Evolutionary conservation across 1,284 basidiomycete species (phyloP), one percentile per base, ranked within the genome.

Genomic region (Trametes pubescens): DNA sequence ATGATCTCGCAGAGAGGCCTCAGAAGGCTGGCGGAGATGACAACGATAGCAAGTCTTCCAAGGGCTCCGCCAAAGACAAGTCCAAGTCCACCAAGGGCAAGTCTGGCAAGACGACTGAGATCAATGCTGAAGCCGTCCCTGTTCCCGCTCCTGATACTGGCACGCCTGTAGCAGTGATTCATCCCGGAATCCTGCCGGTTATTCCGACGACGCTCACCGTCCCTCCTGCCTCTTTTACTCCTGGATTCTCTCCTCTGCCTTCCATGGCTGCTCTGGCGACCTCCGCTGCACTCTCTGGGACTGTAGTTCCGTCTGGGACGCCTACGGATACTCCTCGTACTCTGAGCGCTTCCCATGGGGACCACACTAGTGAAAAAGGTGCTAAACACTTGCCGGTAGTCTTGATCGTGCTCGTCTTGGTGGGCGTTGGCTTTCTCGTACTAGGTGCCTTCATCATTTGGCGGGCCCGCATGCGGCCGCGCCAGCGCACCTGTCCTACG

Each of bases 351-450:
- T 32, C 70, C 38, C 64, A 71, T 34, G 49, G 51, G 13, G 51
- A 51, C 16, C 51, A 49, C 6, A 16, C 40, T 9, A 16, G 24
- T 2, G 60, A 40, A 51, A 70, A 67, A 26, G 29, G 67, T 54
- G 69, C 73, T 9, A 74, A 69, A 26, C 74, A 68, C 76, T 79
- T 74, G 71, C 78, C 64, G 22, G 75, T 81, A 1, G 76, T 82
- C 26, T 82, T 89, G 61, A 82, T 90, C n/a, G 76, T 85, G 8
- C 71, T 82, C 24, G 78, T 91, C 24, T 79, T 85, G 40, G 76
- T 89, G 43, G 86, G 90, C 10, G 83, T 85, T 38, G 79, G 78
- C 6, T 79, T 87, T 65, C 76, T 89, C 8, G 75, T 92, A 22
- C 74, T 86, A 5, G 83, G 83, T n/a, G 73, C 87, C 54, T 77